Conservation (phyloP, 2,329 filamentous ascomycete genomes). For the Tolypocladium paradoxum region DNA sequence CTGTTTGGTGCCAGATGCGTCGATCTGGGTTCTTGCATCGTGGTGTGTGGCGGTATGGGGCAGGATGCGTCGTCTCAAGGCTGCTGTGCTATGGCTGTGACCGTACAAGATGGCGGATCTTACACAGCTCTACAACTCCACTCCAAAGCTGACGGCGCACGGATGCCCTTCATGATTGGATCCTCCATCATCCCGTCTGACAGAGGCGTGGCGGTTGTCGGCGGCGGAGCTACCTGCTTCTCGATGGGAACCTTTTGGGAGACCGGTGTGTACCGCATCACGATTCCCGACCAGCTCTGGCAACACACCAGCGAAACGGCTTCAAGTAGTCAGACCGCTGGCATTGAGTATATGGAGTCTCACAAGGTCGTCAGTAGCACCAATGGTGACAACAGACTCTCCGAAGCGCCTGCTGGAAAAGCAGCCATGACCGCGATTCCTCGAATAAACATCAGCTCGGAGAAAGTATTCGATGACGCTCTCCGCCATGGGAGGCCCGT, state of each 20-base stretch:
- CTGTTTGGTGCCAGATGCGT: slow-evolving; percentile 21
- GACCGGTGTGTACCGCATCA: slow-evolving; percentile 39
- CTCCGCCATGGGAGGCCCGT: slow-evolving; percentile 42
- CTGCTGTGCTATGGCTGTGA: slow-evolving; percentile 14
- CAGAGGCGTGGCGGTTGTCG: slow-evolving; percentile 50
- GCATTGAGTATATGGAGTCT: slow-evolving; percentile 15
- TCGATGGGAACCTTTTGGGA: slow-evolving; percentile 87
- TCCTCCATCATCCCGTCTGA: slow-evolving; percentile 42
- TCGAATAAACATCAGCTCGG: slow-evolving; percentile 38
- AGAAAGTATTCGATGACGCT: slow-evolving; percentile 48
- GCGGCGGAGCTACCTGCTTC: slow-evolving; percentile 81
- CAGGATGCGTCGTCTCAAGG: slow-evolving; percentile 15
- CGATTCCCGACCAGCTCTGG: background rate
- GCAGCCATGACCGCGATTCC: slow-evolving; percentile 28
- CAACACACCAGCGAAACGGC: background rate
- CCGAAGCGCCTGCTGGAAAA: slow-evolving; percentile 1
- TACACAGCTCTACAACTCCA: slow-evolving; percentile 4
- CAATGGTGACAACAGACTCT: background rate
- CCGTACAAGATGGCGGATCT: slow-evolving; percentile 23
- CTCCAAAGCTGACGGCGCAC: background rate
- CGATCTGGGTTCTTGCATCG: slow-evolving; percentile 9
- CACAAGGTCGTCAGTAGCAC: slow-evolving; percentile 11
- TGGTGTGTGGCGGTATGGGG: slow-evolving; percentile 24
- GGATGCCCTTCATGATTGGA: slow-evolving; percentile 58
- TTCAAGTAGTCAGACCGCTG: background rate